These are phyloP conservation scores for Phaseolus coccineus DNA, from an alignment of 331 rosid species.

Conservation along the genomic window DNA sequence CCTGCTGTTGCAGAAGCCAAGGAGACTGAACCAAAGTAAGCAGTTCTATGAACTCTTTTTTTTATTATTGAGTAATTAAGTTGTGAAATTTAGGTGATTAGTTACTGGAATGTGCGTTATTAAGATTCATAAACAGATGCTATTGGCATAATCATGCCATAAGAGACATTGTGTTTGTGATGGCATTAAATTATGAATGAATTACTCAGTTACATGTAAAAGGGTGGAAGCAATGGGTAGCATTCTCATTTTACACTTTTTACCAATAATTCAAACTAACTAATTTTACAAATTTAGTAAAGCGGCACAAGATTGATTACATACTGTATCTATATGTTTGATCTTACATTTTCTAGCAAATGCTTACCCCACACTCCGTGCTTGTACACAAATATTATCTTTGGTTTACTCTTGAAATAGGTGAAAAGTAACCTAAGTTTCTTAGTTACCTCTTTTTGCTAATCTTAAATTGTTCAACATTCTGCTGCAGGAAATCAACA, in stretches of 20 bases:
- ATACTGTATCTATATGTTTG: neutral
- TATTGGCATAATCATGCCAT: constrained; percentile 11
- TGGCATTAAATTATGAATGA: constrained; percentile 9
- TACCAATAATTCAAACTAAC: neutral
- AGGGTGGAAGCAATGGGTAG: constrained; percentile 2
- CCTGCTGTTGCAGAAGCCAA: constrained; percentile 57
- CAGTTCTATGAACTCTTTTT: constrained; percentile 15
- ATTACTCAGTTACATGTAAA: neutral
- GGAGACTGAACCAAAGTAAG: constrained; percentile 77
- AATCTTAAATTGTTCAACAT: constrained; percentile 29
- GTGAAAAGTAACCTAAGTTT: neutral
- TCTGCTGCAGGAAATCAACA: constrained; percentile 66
- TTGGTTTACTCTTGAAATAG: neutral
- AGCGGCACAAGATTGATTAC: neutral
- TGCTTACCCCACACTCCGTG: neutral
- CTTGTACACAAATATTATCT: neutral
- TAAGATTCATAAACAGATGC: constrained; percentile 12
- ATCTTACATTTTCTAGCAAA: neutral
- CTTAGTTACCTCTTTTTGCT: neutral
- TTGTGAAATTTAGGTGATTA: constrained; percentile 5
- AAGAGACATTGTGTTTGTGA: neutral
- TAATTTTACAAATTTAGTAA: neutral
- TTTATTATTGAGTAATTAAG: constrained; percentile 27
- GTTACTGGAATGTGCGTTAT: constrained; percentile 14
- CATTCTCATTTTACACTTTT: constrained; percentile 1